phyloP scores from a whole-genome alignment of 495 filamentous ascomycete species.

The Tuber umbilicatum region DNA sequence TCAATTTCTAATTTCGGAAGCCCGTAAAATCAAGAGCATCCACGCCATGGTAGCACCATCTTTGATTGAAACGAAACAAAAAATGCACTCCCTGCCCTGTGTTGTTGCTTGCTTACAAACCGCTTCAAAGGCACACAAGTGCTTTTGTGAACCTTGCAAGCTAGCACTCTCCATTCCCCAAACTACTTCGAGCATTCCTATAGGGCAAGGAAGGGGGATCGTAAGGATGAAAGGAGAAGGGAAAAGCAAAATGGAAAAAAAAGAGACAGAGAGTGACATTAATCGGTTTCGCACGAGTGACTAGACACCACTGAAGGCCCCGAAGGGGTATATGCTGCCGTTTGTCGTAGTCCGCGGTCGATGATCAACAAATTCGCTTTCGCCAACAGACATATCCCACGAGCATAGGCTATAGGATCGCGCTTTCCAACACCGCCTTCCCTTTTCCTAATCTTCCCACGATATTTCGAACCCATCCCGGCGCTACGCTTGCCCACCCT shows the following conservation, averaged over 20 bases:
- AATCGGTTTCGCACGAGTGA: neutral
- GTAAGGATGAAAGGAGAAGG: neutral
- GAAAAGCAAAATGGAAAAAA: neutral
- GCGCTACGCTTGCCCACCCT: neutral
- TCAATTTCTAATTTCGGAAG: neutral
- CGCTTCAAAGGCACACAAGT: neutral
- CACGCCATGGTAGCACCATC: neutral
- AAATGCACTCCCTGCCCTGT: neutral
- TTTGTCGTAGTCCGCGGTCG: neutral
- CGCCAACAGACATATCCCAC: neutral
- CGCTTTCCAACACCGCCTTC: neutral
- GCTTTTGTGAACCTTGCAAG: neutral
- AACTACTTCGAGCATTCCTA: neutral
- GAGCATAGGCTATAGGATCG: neutral
- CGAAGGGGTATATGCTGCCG: neutral
- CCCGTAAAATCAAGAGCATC: neutral
- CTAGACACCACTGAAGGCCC: neutral
- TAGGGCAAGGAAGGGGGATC: neutral
- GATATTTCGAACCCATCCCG: neutral
- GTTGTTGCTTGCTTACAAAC: neutral
- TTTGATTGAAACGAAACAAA: neutral
- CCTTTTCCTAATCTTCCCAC: neutral
- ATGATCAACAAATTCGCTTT: neutral
- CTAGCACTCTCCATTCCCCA: neutral
- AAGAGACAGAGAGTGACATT: neutral